A percentile compares a stretch with the other conserved stretches of the same genome.
Evolutionary conservation across 441 rosid genomes (phyloP).

Genomic region (Cnidoscolus chayamansa): DNA sequence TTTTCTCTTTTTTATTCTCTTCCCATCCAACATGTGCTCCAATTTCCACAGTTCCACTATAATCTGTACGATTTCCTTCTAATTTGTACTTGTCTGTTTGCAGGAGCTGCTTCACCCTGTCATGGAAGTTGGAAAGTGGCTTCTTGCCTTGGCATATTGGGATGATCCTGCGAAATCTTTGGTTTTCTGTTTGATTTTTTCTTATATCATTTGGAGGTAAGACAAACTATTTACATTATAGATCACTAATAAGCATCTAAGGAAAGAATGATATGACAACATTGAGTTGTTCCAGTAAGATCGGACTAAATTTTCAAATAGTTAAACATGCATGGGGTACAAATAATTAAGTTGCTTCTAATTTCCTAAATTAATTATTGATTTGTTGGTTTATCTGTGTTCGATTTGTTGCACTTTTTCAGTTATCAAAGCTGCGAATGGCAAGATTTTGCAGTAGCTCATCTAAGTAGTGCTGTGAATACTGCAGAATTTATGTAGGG

Average conservation of each 20-base stretch:
- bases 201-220: slow-evolving; percentile 68
- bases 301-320: background rate
- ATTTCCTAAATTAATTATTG: no score
- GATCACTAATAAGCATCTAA: background rate
- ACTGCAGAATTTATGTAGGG: slow-evolving; percentile 1
- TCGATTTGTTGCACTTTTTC: background rate
- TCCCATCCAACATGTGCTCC: background rate
- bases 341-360: background rate
- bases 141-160: slow-evolving; percentile 61
- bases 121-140: slow-evolving; percentile 56
- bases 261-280: background rate
- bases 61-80: background rate
- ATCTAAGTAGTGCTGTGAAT: background rate
- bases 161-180: slow-evolving; percentile 69
- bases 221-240: slow-evolving; percentile 9
- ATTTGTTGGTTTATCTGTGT: background rate
- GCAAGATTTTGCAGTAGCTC: background rate
- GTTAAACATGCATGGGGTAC: background rate
- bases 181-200: slow-evolving; percentile 60
- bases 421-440: background rate
- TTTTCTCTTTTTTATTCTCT: background rate
- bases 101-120: slow-evolving; percentile 82
- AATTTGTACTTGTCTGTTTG: slow-evolving; percentile 15
- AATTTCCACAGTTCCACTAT: background rate
- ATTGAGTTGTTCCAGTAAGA: background rate